Conservation (phyloP, 371 early-diverging fungal species). For the Quaeritorhiza haematococci region DNA sequence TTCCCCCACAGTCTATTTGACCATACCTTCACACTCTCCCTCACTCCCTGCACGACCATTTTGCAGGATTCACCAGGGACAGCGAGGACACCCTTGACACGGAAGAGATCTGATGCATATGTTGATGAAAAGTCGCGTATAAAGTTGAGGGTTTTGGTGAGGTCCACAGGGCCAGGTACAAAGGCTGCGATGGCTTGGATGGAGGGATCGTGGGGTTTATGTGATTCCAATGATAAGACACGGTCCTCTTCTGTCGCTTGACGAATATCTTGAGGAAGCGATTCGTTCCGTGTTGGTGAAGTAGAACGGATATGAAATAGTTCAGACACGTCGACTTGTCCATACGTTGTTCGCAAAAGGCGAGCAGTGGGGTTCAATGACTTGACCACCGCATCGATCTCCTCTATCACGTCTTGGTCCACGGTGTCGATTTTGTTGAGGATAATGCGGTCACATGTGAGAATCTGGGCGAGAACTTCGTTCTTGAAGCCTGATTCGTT, state of each 20-base stretch:
- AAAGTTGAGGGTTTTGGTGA: not conserved
- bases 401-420: not conserved
- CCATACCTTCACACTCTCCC: too few relatives aligned
- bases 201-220: not conserved
- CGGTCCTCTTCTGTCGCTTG: not conserved
- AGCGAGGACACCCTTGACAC: not conserved
- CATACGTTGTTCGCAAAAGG: not conserved
- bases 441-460: conserved; percentile 27
- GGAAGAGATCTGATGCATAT: not conserved
- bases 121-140: too few relatives aligned
- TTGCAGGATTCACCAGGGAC: not conserved
- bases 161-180: not conserved
- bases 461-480: conserved; percentile 33
- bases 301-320: too few relatives aligned
- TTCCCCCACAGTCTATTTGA: too few relatives aligned
- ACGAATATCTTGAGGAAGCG: too few relatives aligned
- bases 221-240: not conserved
- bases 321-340: too few relatives aligned
- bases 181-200: not conserved
- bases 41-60: not conserved
- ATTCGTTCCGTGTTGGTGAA: not conserved
- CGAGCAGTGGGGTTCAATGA: not conserved
- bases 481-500: conserved; percentile 25
- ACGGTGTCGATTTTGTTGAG: conserved; percentile 37
- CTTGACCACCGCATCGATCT: not conserved